Base-by-base conservation (phyloP, 164 flowering plant genomes). In the Tetracentron sinense region DNA sequence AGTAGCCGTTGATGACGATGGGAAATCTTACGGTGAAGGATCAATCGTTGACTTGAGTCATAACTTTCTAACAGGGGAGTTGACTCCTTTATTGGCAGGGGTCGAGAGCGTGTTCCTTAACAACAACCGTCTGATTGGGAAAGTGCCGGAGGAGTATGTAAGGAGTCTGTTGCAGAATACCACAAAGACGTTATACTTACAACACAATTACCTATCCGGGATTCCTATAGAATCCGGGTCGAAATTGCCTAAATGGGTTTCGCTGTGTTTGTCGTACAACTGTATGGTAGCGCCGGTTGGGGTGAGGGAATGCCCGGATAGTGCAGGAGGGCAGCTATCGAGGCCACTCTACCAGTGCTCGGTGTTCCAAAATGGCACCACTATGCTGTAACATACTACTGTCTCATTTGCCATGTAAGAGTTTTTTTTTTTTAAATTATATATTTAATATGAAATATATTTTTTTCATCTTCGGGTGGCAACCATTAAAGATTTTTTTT, bases 41-140 rank as follows among this genome's bases (percentile, higher is more conserved):
- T 77, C 89, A 21, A 66, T 74, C 21, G 82, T 85, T 12, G 96
- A 89, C 58, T 64, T 89, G 30, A 89, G 96, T 60, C 86, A 86
- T 68, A 89, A 89, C 53, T 11, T 21, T 6, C 61, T 89, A 35
- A 28, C 76, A 0, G 96, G 96, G 2, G 66, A 72, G 27, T 17
- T 86, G 14, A 56, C 87, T 1, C 6, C 69, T 0, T 44, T 56
- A 0, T 56, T 85, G 27, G 78, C 77, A 0, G 86, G 80, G 0
- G 89, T 69, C 11, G 90, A 82, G 75, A 78, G 47, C 26, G 7
- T 89, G 63, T 89, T 67, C 68, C 60, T 89, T 54, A 89, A 86
- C 64, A 83, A 85, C 58, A 89, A 89, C 74, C 79, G 69, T n/a
- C 64, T 89, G 30, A 74, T 26, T 0, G 96, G 92, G 15, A 27